Conservation (phyloP, 192 early-diverging fungal species). For the Cetraspora pellucida region DNA sequence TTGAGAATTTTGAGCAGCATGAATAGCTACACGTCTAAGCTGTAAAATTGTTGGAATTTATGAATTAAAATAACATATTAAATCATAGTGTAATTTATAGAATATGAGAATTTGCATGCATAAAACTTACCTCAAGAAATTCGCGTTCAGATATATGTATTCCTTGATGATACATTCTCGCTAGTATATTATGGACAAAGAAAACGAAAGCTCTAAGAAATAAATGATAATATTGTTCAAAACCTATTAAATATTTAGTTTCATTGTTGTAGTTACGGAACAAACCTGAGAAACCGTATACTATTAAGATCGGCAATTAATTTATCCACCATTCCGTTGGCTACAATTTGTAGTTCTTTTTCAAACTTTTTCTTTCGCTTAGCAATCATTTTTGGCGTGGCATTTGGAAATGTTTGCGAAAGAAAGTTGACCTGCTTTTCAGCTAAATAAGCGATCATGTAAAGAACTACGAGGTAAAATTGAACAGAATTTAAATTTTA, state of each 20-base stretch:
- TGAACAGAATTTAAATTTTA: neutral
- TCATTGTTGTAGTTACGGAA: neutral
- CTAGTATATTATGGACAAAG: slow-evolving; percentile 70
- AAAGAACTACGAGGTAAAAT: slow-evolving; percentile 16
- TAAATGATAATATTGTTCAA: neutral
- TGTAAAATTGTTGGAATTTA: slow-evolving; percentile 13
- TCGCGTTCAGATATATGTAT: slow-evolving; percentile 82
- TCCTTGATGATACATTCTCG: slow-evolving; percentile 84
- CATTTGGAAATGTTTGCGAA: slow-evolving; percentile 41
- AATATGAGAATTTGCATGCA: too few species aligned
- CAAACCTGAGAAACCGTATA: slow-evolving; percentile 62
- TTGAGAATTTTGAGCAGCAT: slow-evolving; percentile 63
- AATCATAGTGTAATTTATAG: too few species aligned
- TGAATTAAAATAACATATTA: neutral
- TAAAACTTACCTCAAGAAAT: slow-evolving; percentile 63
- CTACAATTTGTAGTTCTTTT: slow-evolving; percentile 54
- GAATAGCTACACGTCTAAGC: slow-evolving; percentile 57
- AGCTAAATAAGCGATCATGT: slow-evolving; percentile 41
- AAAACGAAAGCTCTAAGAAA: slow-evolving; percentile 67
- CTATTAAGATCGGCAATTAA: slow-evolving; percentile 67
- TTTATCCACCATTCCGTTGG: slow-evolving; percentile 58
- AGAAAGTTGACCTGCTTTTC: slow-evolving; percentile 45
- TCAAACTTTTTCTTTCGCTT: slow-evolving; percentile 43
- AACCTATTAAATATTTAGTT: neutral
- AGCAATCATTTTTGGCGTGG: slow-evolving; percentile 38